phyloP scores from a whole-genome alignment of 2,329 filamentous ascomycete species.

The Pseudomassariella vexata region DNA sequence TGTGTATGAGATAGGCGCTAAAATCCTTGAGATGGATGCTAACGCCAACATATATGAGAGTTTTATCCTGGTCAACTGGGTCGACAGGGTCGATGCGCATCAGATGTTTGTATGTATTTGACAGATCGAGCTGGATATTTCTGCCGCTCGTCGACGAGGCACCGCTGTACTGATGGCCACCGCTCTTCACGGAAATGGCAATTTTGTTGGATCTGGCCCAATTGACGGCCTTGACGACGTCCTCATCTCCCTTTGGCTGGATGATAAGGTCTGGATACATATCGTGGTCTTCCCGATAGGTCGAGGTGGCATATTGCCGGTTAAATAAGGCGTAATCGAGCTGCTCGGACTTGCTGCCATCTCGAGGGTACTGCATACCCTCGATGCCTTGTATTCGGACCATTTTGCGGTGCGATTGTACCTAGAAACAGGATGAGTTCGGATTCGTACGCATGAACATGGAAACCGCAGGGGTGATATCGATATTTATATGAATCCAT shows the following conservation, averaged over 20 bases:
- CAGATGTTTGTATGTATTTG: constrained; percentile 27
- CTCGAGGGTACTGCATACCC: too few relatives aligned
- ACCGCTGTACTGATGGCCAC: constrained; percentile 44
- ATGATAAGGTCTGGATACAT: constrained; percentile 39
- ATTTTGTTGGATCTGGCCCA: constrained; percentile 34
- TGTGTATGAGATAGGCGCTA: constrained; percentile 32
- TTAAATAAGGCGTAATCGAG: too few relatives aligned
- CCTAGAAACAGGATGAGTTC: too few relatives aligned
- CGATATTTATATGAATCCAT: too few relatives aligned
- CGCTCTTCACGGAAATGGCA: constrained; percentile 38
- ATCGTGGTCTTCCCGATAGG: constrained; percentile 32
- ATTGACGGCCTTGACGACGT: constrained; percentile 32
- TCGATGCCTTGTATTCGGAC: too few relatives aligned
- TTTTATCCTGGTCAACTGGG: constrained; percentile 26
- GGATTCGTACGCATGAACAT: too few relatives aligned
- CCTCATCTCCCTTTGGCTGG: constrained; percentile 34
- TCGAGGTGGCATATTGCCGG: constrained; percentile 39
- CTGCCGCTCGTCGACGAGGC: constrained; percentile 37
- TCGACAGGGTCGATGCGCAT: constrained; percentile 23
- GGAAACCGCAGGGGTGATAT: too few relatives aligned
- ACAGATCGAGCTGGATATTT: constrained; percentile 41
- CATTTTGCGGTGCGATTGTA: too few relatives aligned
- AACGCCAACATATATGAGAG: constrained; percentile 31
- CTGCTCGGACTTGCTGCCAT: too few relatives aligned
- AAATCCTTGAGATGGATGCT: constrained; percentile 36